Evolutionary conservation across 2,329 filamentous ascomycete genomes (phyloP).

Genomic region (Aspergillus glaucus): DNA sequence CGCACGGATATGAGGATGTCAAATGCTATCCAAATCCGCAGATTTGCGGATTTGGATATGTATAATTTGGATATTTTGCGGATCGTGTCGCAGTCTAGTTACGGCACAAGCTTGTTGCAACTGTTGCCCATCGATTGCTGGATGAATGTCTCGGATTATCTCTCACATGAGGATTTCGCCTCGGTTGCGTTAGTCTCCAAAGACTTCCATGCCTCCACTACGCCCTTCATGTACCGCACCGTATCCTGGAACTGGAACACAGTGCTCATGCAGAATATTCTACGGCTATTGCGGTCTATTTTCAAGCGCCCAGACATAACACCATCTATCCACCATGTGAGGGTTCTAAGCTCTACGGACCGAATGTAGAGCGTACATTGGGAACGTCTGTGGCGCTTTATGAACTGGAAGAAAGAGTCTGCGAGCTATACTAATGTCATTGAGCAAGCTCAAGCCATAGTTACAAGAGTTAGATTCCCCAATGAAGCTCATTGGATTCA

Average conservation of each 20-base stretch:
- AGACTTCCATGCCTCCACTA: constrained; percentile 1
- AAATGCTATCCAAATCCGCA: no score
- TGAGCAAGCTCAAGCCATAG: background rate
- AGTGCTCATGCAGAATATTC: background rate
- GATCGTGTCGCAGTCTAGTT: no score
- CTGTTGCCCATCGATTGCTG: constrained; percentile 10
- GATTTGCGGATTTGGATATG: no score
- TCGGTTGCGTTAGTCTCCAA: background rate
- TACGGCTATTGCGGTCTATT: background rate
- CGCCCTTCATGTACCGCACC: background rate
- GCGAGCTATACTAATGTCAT: background rate
- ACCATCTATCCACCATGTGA: no score
- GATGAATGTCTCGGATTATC: background rate
- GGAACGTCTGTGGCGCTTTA: background rate
- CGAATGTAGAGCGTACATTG: background rate
- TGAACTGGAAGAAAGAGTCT: background rate
- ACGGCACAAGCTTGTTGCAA: constrained; percentile 1
- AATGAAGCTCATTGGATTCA: background rate
- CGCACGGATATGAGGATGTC: no score
- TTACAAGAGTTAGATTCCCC: background rate
- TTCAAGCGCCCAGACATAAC: no score
- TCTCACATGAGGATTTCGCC: no score
- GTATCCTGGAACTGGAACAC: background rate
- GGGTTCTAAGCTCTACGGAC: background rate
- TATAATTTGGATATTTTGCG: no score